Evolutionary conservation across 2,329 filamentous ascomycete genomes (phyloP).

Genomic region (Epicoccum sorghinum): DNA sequence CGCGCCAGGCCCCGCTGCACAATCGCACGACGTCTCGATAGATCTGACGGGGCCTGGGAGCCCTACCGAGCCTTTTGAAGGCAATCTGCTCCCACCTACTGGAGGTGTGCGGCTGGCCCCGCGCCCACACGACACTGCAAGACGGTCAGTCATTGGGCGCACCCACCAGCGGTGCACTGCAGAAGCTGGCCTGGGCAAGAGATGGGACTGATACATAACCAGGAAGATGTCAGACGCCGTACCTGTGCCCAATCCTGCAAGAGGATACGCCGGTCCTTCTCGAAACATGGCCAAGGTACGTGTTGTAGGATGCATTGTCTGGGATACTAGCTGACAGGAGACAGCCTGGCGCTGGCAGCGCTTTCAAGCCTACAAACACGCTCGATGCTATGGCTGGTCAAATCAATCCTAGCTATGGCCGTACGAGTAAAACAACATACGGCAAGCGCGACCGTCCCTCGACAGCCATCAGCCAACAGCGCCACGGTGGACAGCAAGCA

Average conservation of each 20-base stretch:
- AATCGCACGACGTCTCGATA: not conserved
- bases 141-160: constrained; percentile 11
- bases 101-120: not conserved
- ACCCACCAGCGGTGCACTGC: not conserved
- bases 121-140: not conserved
- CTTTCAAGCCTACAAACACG: constrained; percentile 21
- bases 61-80: not conserved
- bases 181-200: not conserved
- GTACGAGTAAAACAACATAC: constrained; percentile 24
- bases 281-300: constrained; percentile 17
- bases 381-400: not conserved
- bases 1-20: not conserved
- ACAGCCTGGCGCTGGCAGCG: constrained; percentile 23
- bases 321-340: constrained; percentile 2
- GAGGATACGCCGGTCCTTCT: constrained; percentile 4
- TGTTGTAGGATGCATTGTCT: not conserved
- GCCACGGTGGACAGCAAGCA: constrained; percentile 15
- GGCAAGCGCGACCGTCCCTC: constrained; percentile 10
- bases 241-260: constrained; percentile 18
- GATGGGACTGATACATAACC: constrained; percentile 12
- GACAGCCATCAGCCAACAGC: constrained; percentile 10
- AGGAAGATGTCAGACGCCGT: constrained; percentile 25
- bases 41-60: not conserved
- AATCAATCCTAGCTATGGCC: not conserved
- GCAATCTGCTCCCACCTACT: not conserved